Base-by-base conservation (phyloP, 352 stramenopile species). In the Globisporangium viniferum region DNA sequence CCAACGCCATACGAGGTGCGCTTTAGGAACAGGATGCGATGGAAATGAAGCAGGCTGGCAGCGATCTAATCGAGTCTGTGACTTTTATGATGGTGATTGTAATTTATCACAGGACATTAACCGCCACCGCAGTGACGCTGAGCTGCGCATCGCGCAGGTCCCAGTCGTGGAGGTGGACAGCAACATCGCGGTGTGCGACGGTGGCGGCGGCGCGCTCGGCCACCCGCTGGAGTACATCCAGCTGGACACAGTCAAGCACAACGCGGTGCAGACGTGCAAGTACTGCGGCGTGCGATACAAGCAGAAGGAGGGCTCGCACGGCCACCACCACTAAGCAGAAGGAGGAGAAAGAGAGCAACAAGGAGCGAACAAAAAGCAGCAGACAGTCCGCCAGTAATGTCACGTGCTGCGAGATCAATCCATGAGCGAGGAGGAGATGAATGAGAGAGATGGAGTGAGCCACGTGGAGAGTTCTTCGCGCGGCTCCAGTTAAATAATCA, bases 171-270 rank as follows among this genome's bases (percentile, higher is more conserved):
- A 98, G 71, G 90, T 99, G 49, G 93, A 95, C 24, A 82, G 86
- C 60, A 79, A 90, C 68, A 84, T 97, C 55, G 96, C 97, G 3
- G 87, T 98, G 68, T 99, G 97, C 71, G 96, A 99, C 73, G 96
- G 97, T 53, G 97, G 97, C 59, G 96, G 95, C 66, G 97, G 97
- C 22, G 91, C 95, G 24, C 81, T 99, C 39, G 97, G 97, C 59
- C 97, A 99, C 85, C 97, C 97, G 48, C 67, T 99, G 65, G 96
- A 99, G 76, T 98, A 96, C 84, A 98, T 98, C 62, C 84, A 97
- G 69, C 79, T 98, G 60, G 85, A 96, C 80, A 97, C 82, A 60
- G 79, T 93, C 39, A 81, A 90, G 71, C 78, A 88, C 67, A 75
- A 91, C 69, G 69, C 71, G 12, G 75, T 88, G 51, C 77, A 91